Percentiles rank a stretch among this genome's conserved stretches.
These are phyloP conservation scores for Nemania sp. DNA, from an alignment of 2,329 filamentous ascomycete genomes.

Conservation along the genomic window DNA sequence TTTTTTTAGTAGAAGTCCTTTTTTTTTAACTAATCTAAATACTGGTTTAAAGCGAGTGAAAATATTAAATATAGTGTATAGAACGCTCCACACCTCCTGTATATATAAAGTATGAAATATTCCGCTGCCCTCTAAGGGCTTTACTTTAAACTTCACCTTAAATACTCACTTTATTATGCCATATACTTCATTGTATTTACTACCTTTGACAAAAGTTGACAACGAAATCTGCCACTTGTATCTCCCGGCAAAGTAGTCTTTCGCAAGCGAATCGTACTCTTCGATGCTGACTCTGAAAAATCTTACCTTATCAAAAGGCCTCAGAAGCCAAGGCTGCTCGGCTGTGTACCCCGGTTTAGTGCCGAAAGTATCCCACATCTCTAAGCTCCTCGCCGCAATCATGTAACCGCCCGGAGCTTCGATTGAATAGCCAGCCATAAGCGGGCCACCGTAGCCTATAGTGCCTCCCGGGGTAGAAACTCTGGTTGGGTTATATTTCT, in stretches of 20 bases:
- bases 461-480: constrained; percentile 53
- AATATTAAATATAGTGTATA: no score
- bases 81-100: no score
- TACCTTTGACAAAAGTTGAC: no score
- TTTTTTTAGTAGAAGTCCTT: no score
- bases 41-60: no score
- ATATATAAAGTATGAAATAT: no score
- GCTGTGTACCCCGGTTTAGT: constrained; percentile 49
- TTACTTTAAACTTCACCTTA: no score
- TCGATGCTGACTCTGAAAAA: constrained; percentile 53
- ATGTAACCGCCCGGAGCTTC: constrained; percentile 57
- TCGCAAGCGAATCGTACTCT: constrained; percentile 44
- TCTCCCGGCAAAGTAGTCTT: constrained; percentile 22
- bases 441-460: constrained; percentile 53
- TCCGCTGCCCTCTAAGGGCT: no score
- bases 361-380: constrained; percentile 53
- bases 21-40: no score
- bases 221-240: constrained; percentile 14
- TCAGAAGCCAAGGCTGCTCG: constrained; percentile 53
- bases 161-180: no score
- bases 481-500: constrained; percentile 53
- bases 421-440: constrained; percentile 54
- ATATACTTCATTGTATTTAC: no score
- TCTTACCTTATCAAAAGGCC: constrained; percentile 52
- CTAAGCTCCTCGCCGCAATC: constrained; percentile 51